A percentile compares a stretch with the other conserved stretches of the same genome.
These are phyloP conservation scores for Boletus huronensis DNA, from an alignment of 768 basidiomycete genomes.

Conservation along the genomic window DNA sequence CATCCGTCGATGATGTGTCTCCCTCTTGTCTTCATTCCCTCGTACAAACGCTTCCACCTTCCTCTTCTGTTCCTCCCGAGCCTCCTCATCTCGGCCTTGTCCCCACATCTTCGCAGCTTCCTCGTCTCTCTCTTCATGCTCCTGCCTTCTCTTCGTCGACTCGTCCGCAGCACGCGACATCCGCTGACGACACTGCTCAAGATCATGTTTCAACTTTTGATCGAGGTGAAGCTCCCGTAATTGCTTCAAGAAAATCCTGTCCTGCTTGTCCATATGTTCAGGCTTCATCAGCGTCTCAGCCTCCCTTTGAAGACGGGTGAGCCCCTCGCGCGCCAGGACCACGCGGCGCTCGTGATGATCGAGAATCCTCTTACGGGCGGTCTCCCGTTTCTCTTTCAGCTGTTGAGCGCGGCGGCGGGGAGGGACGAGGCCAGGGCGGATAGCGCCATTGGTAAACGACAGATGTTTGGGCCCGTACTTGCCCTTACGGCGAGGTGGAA, in stretches of 20 bases:
- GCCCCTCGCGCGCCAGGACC: background rate
- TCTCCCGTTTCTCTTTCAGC: slow-evolving; percentile 10
- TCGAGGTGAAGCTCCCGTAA: slow-evolving; percentile 17
- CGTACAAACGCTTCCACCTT: slow-evolving; percentile 23
- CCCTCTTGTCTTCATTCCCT: slow-evolving; percentile 1
- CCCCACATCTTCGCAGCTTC: slow-evolving; percentile 17
- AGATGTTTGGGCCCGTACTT: slow-evolving; percentile 18
- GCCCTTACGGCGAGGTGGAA: slow-evolving; percentile 5
- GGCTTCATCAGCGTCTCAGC: slow-evolving; percentile 20
- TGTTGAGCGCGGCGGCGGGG: slow-evolving; percentile 3
- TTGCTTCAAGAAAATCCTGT: slow-evolving; percentile 27
- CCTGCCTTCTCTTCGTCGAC: slow-evolving; percentile 10
- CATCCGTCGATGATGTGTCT: slow-evolving; percentile 1
- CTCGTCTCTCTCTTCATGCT: slow-evolving; percentile 18
- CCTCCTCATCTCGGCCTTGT: slow-evolving; percentile 13
- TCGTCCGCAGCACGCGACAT: slow-evolving; percentile 22
- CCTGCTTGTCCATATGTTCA: slow-evolving; percentile 14
- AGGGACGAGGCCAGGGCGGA: background rate
- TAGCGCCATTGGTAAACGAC: slow-evolving; percentile 4
- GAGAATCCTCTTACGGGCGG: background rate
- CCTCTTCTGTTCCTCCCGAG: slow-evolving; percentile 10
- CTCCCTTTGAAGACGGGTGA: slow-evolving; percentile 8
- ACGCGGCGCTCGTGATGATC: slow-evolving; percentile 4
- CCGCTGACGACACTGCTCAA: slow-evolving; percentile 22
- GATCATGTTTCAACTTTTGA: slow-evolving; percentile 4